Conservation (phyloP, 176 grass and related monocot genomes). For the Carex pumila region DNA sequence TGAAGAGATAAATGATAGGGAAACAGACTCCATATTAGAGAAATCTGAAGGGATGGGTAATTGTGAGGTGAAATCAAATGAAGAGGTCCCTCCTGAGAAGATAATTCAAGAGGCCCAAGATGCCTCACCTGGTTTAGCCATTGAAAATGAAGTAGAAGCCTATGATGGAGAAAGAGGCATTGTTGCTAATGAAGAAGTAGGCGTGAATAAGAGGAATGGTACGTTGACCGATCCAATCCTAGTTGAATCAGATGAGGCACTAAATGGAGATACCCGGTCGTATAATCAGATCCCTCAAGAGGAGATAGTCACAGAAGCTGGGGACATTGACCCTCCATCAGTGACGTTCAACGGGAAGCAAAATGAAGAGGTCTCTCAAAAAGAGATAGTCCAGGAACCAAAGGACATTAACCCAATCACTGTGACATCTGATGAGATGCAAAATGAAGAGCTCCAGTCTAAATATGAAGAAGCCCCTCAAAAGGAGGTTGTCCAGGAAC, state of each 20-base stretch:
- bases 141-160: neutral
- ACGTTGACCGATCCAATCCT: neutral
- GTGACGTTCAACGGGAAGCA: neutral
- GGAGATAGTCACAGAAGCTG: neutral
- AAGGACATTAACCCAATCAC: neutral
- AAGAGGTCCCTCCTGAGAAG: constrained; percentile 15
- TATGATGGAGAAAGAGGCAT: neutral
- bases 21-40: neutral
- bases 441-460: neutral
- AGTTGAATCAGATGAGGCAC: neutral
- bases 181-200: neutral
- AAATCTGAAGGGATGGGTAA: neutral
- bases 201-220: neutral
- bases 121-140: neutral
- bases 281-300: neutral
- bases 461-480: neutral
- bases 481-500: neutral
- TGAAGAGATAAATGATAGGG: neutral
- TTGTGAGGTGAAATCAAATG: constrained; percentile 2
- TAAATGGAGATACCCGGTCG: neutral
- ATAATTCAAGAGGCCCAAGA: constrained; percentile 19
- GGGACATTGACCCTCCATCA: neutral
- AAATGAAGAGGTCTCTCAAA: neutral
- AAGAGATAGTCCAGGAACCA: neutral
- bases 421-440: constrained; percentile 4